phyloP scores from a whole-genome alignment of 768 basidiomycete species.

The Tephrocybe rancida region DNA sequence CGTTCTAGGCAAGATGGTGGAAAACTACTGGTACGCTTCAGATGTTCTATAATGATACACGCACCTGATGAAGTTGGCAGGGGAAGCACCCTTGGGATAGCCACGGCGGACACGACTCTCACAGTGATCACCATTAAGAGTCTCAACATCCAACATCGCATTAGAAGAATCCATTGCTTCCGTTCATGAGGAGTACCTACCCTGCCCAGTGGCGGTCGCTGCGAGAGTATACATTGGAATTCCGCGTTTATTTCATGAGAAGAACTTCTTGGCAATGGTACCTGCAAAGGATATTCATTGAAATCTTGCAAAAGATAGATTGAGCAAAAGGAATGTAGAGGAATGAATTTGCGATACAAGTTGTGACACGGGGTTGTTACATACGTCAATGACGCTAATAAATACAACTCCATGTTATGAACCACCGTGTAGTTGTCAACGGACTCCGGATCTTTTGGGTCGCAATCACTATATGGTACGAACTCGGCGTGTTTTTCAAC shows the following conservation, averaged over 20 bases:
- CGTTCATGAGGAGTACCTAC: no score
- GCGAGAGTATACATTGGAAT: no score
- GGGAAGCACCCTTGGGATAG: conserved; percentile 53
- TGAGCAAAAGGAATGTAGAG: no score
- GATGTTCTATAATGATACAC: neutral
- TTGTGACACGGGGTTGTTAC: no score
- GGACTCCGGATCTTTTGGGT: conserved; percentile 63
- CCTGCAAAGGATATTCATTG: no score
- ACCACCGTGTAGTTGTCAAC: conserved; percentile 24
- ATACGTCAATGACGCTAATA: neutral
- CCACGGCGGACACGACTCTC: conserved; percentile 30
- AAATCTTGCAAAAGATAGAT: no score
- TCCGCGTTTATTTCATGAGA: no score
- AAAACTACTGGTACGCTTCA: conserved; percentile 63
- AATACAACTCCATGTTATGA: conserved; percentile 31
- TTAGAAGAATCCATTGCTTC: neutral
- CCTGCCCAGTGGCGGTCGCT: no score
- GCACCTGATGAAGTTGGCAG: conserved; percentile 29
- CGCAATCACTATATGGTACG: conserved; percentile 67
- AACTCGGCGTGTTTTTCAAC: conserved; percentile 57
- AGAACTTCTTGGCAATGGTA: no score
- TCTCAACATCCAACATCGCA: neutral
- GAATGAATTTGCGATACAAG: neutral
- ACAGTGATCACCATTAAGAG: conserved; percentile 43
- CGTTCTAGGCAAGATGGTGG: conserved; percentile 69